Evolutionary conservation across 805 yeast genomes (phyloP), one percentile per base, ranked within the genome.

Genomic region (Myxozyma monticola): DNA sequence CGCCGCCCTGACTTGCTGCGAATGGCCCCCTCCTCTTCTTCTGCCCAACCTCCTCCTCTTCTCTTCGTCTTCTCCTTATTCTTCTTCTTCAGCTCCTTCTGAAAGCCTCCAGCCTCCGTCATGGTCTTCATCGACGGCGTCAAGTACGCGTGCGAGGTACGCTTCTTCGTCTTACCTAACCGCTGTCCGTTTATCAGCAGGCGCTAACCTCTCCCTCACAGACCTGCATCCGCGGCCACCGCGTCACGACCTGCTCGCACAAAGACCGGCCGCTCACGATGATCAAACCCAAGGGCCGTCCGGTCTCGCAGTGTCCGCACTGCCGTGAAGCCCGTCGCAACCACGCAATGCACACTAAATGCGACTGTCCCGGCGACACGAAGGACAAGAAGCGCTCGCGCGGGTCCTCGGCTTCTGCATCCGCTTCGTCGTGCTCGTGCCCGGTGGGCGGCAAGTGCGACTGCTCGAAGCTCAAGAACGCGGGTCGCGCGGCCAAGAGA

Each of bases 241-340:
- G 99, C 46, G 99, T 91, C 39, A 86, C 96, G 1, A 81, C 95
- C 2, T 93, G 99, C 69, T 83, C 84, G 38, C 99, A 93, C 67
- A 81, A 90, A 0, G 96, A 93, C 60, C 88, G 87, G 63, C 95
- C 95, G 3, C 72, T 93, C 60, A 84, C 86, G 65, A 85, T 85
- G 86, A 91, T 93, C 67, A 93, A 93, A 65, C 96, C 96, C 15
- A 93, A 93, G 65, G 99, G 99, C 2, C 75, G 99, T 49, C 99
- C 99, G 1, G 82, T 96, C 0, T 83, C 96, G 1, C 96, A 89
- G 63, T 91, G 98, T 64, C 74, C 77, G 33, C 95, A 86, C 65
- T 91, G 96, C 65, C 81, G 88, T 56, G 88, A 84, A 49, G 78
- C 83, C 59, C 72, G 96, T 31, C 83, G 81, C 63, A 64, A 74